Evolutionary conservation across 2,329 filamentous ascomycete species (phyloP), one percentile per base, ranked within the genome.

Genomic region (Fusarium luffae): DNA sequence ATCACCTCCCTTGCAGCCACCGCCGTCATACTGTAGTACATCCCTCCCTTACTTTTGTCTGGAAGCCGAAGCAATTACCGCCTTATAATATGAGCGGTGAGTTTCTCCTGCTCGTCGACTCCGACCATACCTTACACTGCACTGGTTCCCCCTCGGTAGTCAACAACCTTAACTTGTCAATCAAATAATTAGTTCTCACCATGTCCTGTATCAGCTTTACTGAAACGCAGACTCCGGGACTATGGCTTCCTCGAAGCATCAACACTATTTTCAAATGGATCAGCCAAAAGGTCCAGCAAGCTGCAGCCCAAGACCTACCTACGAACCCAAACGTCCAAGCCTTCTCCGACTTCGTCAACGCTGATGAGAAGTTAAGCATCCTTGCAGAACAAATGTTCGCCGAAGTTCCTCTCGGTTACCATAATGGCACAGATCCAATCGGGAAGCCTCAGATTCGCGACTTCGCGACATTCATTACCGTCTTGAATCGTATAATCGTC

Each of bases 231-330:
- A 37, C 3, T 4, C 18, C 34, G 5, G 18, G 34, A 7, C 34
- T 37, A 37, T 37, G 34, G 34, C 34, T 37, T 37, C 34, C 34
- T 12, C 34, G 34, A 4, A n/a, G 34, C 18, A 37, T 37, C 18
- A n/a, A 3, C 34, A 37, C 18, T 5, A 7, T 37, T 3, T 7
- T 37, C 0, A 4, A 12, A 12, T 37, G 34, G 34, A 5, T 37
- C 0, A n/a, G 34, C 5, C 34, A n/a, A 37, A 37, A 37, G 18
- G 18, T 37, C 5, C 18, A 37, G 18, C 34, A 37, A 37, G 3
- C 18, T 37, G 18, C 18, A 2, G 34, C 34, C 5, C 3, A 37
- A 7, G 34, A 12, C 0, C 4, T 37, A 1, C 18, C 18, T 0
- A 37, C n/a, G 34, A 37, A 37, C 18, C 10, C 18, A 11, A 37